Base-by-base conservation (phyloP, 371 early-diverging fungal species). In the Saksenaea vasiformis region DNA sequence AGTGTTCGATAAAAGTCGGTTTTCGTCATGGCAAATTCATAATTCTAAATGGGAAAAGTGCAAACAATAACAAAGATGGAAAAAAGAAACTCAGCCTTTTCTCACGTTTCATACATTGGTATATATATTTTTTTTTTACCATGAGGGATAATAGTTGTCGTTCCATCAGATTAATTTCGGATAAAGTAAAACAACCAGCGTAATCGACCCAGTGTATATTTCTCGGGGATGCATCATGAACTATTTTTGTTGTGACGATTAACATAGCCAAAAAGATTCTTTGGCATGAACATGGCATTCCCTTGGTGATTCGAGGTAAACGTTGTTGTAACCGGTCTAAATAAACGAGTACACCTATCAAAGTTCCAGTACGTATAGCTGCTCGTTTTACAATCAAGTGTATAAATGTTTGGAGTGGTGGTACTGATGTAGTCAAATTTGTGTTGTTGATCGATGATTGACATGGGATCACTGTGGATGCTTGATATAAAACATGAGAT, bases 151-250 rank as follows among this genome's bases (percentile, higher is more conserved):
- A 82, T 39, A 93, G 72, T 70, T 93, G 92, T 66, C 88, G 84
- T 70, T 93, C 93, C 92, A 91, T 93, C 15, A 91, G 73, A 60
- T 93, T 93, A 53, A 93, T 87, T 71, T 93, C 91, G 8, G 84
- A 78, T 10, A 91, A 71, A 2, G 90, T 86, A 64, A 90, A 91
- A 43, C 86, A 73, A 0, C 73, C 67, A 1, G 89, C 84, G 64
- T 87, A 87, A 15, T 80, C 78, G 11, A 90, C 88, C 92, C 92
- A 93, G 62, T 88, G 83, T 62, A 85, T 85, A 74, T 92, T 92
- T 71, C 86, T 91, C 10, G 90, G 90, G 17, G 89, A 86, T 5
- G 88, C 85, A 61, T 90, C 91, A 61, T 91, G 90, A 17, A 91
- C 73, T 51, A 86, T 87, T 67, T 91, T 91, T 24, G 87, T 82